Conservation (phyloP, 345 rosid genomes). For the Toxicodendron radicans region DNA sequence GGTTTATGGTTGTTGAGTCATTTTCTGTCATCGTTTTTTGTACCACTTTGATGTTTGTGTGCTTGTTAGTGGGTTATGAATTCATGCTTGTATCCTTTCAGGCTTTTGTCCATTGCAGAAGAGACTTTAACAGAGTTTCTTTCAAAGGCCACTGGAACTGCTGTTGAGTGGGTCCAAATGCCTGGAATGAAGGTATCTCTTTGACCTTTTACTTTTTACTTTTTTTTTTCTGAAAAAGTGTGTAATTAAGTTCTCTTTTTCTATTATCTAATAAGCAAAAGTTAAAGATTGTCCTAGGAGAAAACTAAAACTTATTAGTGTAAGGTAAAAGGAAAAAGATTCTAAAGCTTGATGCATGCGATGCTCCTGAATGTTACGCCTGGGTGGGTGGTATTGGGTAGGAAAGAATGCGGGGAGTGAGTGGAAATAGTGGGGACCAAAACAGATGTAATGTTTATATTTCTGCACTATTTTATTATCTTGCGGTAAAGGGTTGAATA, state of each 20-base stretch:
- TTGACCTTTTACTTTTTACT: constrained; percentile 12
- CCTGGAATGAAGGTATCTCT: constrained; percentile 99
- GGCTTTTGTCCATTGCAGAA: constrained; percentile 99
- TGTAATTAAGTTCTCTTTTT: background rate
- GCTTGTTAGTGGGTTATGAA: constrained; percentile 22
- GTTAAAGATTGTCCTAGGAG: background rate
- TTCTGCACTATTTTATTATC: background rate
- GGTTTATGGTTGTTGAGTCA: constrained; percentile 42
- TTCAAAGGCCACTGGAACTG: constrained; percentile 99
- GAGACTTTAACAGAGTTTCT: constrained; percentile 99
- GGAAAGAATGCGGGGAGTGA: background rate
- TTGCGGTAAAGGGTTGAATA: background rate
- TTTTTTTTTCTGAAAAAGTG: background rate
- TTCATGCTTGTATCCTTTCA: constrained; percentile 35
- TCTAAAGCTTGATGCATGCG: background rate
- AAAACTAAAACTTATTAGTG: background rate
- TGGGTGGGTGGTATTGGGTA: background rate
- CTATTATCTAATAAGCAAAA: background rate
- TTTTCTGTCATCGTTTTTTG: constrained; percentile 37
- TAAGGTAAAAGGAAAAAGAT: background rate
- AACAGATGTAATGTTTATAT: background rate
- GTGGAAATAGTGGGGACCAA: background rate
- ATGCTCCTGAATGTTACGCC: background rate
- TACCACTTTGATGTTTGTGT: constrained; percentile 25
- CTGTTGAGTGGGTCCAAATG: constrained; percentile 99